Percentiles rank a stretch among this genome's conserved stretches.
phyloP scores from a whole-genome alignment of 2,329 filamentous ascomycete species.

The Zymoseptoria passerinii region DNA sequence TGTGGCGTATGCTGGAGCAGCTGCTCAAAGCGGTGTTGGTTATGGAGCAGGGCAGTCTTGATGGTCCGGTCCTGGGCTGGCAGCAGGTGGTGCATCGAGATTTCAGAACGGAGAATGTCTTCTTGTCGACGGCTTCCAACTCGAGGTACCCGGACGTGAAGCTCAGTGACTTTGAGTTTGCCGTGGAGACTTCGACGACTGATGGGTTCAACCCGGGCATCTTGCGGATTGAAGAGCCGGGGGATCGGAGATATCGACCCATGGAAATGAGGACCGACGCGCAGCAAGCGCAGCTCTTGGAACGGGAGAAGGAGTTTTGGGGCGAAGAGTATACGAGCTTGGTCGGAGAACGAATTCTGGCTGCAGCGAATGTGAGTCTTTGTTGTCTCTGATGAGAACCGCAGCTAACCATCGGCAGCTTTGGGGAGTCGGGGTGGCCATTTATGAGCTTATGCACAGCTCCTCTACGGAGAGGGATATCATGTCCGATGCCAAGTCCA shows the following conservation, averaged over 20 bases:
- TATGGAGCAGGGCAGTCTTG: constrained; percentile 4
- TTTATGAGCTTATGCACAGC: neutral
- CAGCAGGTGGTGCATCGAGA: constrained; percentile 3
- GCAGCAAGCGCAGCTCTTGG: neutral
- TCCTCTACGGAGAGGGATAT: too few relatives aligned
- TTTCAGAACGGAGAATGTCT: neutral
- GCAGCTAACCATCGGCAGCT: neutral
- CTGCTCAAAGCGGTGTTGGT: neutral
- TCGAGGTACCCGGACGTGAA: neutral
- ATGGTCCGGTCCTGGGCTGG: neutral
- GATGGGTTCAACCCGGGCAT: neutral
- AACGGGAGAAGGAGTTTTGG: too few relatives aligned
- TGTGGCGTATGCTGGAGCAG: constrained; percentile 5
- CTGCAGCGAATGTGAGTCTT: neutral
- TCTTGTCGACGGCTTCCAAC: neutral
- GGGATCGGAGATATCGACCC: neutral
- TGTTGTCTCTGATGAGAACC: neutral
- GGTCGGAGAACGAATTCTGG: neutral
- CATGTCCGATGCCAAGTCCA: too few relatives aligned
- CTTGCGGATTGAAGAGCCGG: neutral
- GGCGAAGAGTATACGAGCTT: neutral
- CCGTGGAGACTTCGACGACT: neutral
- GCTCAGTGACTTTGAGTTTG: constrained; percentile 1
- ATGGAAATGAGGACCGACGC: neutral
- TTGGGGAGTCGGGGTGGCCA: neutral